Conservation (phyloP, 306 rosid genomes). For the Quercus suber region DNA sequence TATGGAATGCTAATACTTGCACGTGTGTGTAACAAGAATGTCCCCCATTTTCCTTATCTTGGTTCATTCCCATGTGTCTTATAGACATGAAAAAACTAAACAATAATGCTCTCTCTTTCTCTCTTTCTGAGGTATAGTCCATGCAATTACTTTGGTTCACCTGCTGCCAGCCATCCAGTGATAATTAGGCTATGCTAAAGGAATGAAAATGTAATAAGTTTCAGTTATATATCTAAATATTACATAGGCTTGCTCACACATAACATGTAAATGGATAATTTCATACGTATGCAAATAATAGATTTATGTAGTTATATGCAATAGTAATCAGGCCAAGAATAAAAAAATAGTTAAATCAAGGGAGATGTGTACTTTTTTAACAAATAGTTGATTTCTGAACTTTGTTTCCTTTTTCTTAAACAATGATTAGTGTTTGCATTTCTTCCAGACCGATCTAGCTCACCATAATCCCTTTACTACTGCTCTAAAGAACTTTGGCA, state of each 20-base stretch:
- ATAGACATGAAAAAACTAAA: not conserved
- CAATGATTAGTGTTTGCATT: not conserved
- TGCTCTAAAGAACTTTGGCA: slow-evolving; percentile 54
- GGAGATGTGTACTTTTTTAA: not conserved
- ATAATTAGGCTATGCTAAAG: too few relatives aligned
- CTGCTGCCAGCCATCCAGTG: too few relatives aligned
- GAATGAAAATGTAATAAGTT: too few relatives aligned
- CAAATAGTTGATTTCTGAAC: not conserved
- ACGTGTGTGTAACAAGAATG: slow-evolving; percentile 1
- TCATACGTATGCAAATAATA: not conserved
- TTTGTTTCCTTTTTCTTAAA: not conserved
- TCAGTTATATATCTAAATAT: not conserved
- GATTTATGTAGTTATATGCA: not conserved
- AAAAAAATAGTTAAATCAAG: not conserved
- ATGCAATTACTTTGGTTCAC: not conserved
- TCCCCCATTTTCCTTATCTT: not conserved
- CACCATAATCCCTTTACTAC: slow-evolving; percentile 44
- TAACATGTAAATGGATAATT: not conserved
- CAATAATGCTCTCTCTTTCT: too few relatives aligned
- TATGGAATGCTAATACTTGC: slow-evolving; percentile 11
- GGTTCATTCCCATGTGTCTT: not conserved
- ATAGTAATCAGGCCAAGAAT: not conserved
- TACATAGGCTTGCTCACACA: not conserved
- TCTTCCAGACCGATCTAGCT: slow-evolving; percentile 59
- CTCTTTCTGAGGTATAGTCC: too few relatives aligned